Percentiles rank a stretch among this genome's conserved stretches.
Evolutionary conservation across 2,329 filamentous ascomycete species (phyloP).

Genomic region (Colletotrichum melonis): DNA sequence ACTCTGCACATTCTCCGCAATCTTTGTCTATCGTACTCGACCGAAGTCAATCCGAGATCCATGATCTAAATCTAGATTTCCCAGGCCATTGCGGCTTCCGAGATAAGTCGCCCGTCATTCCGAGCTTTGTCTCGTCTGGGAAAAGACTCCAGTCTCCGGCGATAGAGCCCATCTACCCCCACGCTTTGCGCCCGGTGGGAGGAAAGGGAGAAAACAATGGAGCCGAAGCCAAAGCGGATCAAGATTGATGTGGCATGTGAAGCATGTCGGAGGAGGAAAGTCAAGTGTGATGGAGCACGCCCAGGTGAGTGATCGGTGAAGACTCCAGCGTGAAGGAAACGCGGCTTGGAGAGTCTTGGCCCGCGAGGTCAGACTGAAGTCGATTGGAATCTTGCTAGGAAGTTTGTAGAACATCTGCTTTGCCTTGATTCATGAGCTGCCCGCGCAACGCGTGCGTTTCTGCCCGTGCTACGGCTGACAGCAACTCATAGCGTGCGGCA

Average conservation of each 20-base stretch:
- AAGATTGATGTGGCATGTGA: constrained; percentile 58
- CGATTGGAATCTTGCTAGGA: background rate
- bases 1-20: constrained; percentile 17
- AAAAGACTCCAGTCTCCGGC: background rate
- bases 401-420: background rate
- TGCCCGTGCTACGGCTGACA: background rate
- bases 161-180: background rate
- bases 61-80: background rate
- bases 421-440: no score
- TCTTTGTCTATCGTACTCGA: constrained; percentile 2
- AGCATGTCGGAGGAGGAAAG: constrained; percentile 53
- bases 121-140: background rate
- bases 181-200: background rate
- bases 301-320: constrained; percentile 43
- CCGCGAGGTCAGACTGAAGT: background rate
- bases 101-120: constrained; percentile 4
- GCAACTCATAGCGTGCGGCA: constrained; percentile 42
- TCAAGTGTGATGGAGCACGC: constrained; percentile 54
- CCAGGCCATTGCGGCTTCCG: constrained; percentile 8
- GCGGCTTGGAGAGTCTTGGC: background rate
- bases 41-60: constrained; percentile 23
- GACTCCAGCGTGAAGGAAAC: background rate
- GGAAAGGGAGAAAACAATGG: constrained; percentile 22
- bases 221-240: constrained; percentile 48
- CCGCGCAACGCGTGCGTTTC: no score